Conservation (phyloP, 2,329 filamentous ascomycete species). For the Blastomyces percursus region DNA sequence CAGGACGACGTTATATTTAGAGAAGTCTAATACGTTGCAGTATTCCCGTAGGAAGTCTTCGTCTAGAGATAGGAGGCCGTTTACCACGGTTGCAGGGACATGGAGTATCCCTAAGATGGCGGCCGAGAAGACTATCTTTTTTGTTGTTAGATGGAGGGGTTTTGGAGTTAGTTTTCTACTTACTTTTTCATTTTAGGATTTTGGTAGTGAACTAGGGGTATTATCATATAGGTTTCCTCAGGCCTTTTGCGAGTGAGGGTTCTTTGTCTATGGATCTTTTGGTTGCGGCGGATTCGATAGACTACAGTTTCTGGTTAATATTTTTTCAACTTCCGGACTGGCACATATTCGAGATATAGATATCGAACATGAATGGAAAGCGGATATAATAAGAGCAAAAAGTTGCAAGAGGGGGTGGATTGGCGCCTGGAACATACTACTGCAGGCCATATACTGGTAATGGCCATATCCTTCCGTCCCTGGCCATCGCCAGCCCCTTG, state of each 20-base stretch:
- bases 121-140: constrained; percentile 61
- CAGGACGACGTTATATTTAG: constrained; percentile 60
- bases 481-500: constrained; percentile 71
- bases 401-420: not conserved
- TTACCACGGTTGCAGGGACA: constrained; percentile 51
- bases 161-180: not conserved
- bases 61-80: constrained; percentile 61
- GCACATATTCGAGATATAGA: not conserved
- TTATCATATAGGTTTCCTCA: constrained; percentile 48
- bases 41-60: constrained; percentile 66
- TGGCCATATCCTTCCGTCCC: constrained; percentile 56
- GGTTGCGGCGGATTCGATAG: constrained; percentile 68
- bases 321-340: not conserved
- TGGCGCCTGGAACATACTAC: constrained; percentile 40
- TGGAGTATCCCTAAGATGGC: constrained; percentile 62
- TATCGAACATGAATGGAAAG: not conserved
- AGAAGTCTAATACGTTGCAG: constrained; percentile 57
- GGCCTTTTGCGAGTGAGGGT: constrained; percentile 42
- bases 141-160: constrained; percentile 16
- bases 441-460: constrained; percentile 75
- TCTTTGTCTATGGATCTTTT: constrained; percentile 39
- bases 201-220: not conserved
- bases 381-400: not conserved
- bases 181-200: not conserved
- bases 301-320: constrained; percentile 24